Conservation (phyloP, 2,329 filamentous ascomycete species). For the Fusarium circinatum region DNA sequence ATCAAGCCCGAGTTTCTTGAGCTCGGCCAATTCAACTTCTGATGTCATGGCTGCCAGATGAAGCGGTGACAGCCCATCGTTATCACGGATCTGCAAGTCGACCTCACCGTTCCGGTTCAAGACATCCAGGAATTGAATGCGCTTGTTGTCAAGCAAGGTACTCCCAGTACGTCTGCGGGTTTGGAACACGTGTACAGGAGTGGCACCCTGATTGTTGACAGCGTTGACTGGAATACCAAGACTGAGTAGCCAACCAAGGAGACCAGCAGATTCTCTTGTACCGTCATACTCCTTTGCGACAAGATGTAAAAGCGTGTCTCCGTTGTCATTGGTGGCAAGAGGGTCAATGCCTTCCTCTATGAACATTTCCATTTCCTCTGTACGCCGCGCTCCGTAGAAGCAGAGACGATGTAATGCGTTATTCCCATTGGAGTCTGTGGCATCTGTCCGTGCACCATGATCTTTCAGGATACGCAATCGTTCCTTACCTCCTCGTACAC, state of each 20-base stretch:
- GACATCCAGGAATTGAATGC: conserved; percentile 9
- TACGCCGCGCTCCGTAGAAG: accelerated
- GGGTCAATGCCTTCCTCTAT: conserved; percentile 19
- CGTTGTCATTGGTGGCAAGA: conserved; percentile 17
- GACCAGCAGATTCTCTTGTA: background rate
- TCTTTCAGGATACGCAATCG: background rate
- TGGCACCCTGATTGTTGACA: conserved; percentile 19
- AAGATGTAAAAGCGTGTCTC: conserved; percentile 29
- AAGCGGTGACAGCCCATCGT: conserved; percentile 17
- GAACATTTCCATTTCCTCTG: background rate
- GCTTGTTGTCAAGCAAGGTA: background rate
- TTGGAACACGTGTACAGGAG: conserved; percentile 27
- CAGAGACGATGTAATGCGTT: conserved; percentile 22
- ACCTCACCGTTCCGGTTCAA: background rate
- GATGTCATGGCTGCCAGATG: conserved; percentile 33
- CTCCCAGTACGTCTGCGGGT: background rate
- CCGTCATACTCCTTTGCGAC: background rate
- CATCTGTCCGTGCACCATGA: conserved; percentile 10
- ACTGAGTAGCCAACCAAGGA: conserved; percentile 23
- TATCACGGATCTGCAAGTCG: conserved; percentile 27
- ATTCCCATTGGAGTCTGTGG: conserved; percentile 14
- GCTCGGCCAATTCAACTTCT: background rate
- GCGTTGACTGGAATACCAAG: conserved; percentile 28
- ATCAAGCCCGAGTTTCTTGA: conserved; percentile 16
- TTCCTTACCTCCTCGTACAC: background rate